Conservation (phyloP, 2,329 filamentous ascomycete genomes). For the Truncatella angustata region DNA sequence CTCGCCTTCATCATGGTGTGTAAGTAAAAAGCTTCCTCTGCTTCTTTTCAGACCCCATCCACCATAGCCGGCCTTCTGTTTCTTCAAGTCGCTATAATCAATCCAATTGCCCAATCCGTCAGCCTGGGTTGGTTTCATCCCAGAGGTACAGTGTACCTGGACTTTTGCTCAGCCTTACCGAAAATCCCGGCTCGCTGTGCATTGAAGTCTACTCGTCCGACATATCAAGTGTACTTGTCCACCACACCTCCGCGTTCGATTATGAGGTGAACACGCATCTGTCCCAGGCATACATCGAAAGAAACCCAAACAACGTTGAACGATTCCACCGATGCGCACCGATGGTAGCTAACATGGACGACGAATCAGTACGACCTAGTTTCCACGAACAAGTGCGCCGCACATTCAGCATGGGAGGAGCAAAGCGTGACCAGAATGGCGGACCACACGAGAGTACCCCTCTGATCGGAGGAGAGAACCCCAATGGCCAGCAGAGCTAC, state of each 20-base stretch:
- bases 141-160: not conserved
- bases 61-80: not conserved
- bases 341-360: conserved; percentile 25
- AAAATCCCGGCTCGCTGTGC: not conserved
- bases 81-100: not conserved
- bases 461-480: conserved; percentile 20
- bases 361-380: conserved; percentile 26
- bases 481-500: conserved; percentile 23
- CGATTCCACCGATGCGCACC: conserved; percentile 6
- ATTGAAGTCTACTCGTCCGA: not conserved
- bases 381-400: conserved; percentile 21
- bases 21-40: not conserved
- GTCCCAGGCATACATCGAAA: no score
- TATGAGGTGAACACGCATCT: no score
- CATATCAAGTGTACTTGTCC: no score
- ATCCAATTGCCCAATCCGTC: not conserved
- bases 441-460: conserved; percentile 23
- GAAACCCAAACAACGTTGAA: not conserved
- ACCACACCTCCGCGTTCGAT: no score
- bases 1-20: not conserved
- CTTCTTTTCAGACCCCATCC: not conserved
- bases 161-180: not conserved
- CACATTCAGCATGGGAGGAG: conserved; percentile 18
- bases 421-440: conserved; percentile 21
- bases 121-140: not conserved